These are phyloP conservation scores for Pelargonium cotyledonis DNA, from an alignment of 441 rosid species.

Conservation along the genomic window DNA sequence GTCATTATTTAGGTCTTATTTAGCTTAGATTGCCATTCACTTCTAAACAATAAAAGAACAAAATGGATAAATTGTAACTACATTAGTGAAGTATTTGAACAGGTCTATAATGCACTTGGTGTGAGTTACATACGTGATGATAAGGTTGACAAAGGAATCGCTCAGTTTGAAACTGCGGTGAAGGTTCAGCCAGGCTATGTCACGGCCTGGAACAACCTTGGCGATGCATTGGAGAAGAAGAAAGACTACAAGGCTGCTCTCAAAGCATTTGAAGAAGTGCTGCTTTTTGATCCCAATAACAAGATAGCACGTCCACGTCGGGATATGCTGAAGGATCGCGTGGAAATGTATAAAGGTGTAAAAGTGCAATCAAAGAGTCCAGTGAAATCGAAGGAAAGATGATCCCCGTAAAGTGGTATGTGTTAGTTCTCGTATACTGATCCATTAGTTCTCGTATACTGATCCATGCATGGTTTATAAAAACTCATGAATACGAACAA, in stretches of 20 bases:
- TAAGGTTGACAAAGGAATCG: conserved; percentile 78
- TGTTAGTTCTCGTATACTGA: background rate
- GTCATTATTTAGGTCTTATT: too few species aligned
- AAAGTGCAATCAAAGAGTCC: conserved; percentile 18
- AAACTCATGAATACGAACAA: too few species aligned
- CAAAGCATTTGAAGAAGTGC: conserved; percentile 84
- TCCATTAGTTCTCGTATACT: background rate
- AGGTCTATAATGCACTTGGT: conserved; percentile 79
- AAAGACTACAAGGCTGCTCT: conserved; percentile 69
- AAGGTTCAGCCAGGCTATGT: conserved; percentile 90
- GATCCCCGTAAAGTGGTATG: conserved; percentile 9
- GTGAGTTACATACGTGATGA: conserved; percentile 72
- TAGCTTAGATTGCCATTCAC: too few species aligned
- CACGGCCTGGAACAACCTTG: conserved; percentile 98
- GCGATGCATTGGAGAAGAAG: conserved; percentile 91
- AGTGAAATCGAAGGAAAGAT: conserved; percentile 65
- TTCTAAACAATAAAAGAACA: too few species aligned
- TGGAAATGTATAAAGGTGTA: conserved; percentile 70
- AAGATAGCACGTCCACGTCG: conserved; percentile 79
- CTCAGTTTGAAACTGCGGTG: conserved; percentile 77
- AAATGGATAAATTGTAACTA: too few species aligned
- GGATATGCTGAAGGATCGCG: conserved; percentile 64
- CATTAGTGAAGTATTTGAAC: conserved; percentile 7
- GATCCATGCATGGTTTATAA: too few species aligned
- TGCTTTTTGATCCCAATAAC: conserved; percentile 86